These are phyloP conservation scores for Penicillium brasilianum DNA, from an alignment of 2,329 filamentous ascomycete species.

Conservation along the genomic window DNA sequence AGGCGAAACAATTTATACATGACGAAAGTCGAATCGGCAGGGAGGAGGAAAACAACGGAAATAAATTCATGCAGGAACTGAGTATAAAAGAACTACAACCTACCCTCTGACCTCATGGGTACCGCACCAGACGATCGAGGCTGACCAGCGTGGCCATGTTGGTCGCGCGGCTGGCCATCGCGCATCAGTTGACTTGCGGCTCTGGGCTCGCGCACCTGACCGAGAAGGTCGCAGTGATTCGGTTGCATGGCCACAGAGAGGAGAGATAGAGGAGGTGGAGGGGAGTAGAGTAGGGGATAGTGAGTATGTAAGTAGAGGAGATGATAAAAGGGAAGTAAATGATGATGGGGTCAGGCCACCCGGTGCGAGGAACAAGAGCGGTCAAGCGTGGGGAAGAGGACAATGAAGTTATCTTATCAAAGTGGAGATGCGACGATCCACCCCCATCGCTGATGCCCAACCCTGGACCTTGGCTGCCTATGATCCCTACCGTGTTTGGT, in stretches of 20 bases:
- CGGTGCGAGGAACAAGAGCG: conserved; percentile 29
- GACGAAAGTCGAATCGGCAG: conserved; percentile 23
- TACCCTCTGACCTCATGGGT: conserved; percentile 52
- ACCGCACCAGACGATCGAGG: conserved; percentile 43
- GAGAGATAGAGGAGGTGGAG: conserved; percentile 2
- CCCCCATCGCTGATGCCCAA: conserved; percentile 31
- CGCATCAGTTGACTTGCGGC: conserved; percentile 41
- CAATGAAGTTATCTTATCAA: conserved; percentile 33
- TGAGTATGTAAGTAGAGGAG: conserved; percentile 11
- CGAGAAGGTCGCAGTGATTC: conserved; percentile 45
- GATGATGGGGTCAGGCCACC: conserved; percentile 26
- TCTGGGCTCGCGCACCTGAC: conserved; percentile 43
- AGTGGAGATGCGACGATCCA: conserved; percentile 25
- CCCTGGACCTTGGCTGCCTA: not conserved
- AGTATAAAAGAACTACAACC: conserved; percentile 30
- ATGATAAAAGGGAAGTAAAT: conserved; percentile 9
- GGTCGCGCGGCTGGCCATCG: conserved; percentile 41
- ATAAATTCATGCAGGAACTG: conserved; percentile 9
- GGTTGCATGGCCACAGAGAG: conserved; percentile 43
- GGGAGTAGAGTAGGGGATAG: not conserved
- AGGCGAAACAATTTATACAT: conserved; percentile 24
- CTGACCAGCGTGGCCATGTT: conserved; percentile 36
- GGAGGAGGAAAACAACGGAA: not conserved
- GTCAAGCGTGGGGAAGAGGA: conserved; percentile 31
- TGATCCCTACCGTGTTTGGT: not conserved